Evolutionary conservation across 345 rosid species (phyloP).

Genomic region (Limnanthes douglasii): DNA sequence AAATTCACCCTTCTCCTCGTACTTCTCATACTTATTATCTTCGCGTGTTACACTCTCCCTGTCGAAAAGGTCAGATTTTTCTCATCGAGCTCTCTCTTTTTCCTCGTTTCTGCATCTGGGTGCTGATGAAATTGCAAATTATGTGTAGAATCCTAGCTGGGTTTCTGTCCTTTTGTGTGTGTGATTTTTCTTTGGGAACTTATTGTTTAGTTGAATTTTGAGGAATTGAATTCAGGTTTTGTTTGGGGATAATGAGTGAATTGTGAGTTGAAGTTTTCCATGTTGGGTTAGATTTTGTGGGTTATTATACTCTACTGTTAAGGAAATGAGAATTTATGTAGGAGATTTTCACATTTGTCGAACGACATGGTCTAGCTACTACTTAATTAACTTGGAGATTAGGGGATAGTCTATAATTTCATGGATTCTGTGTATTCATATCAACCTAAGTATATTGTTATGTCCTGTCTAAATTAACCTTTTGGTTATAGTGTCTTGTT

Average conservation of each 20-base stretch:
- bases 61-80: constrained; percentile 90
- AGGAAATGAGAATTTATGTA: no score
- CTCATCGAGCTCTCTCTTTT: not conserved
- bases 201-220: not conserved
- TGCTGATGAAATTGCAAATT: not conserved
- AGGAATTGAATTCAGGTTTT: constrained; percentile 2
- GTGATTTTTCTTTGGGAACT: no score
- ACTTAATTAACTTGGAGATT: no score
- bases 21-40: constrained; percentile 46
- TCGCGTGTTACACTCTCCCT: constrained; percentile 85
- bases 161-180: not conserved
- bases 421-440: not conserved
- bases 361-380: no score
- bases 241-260: constrained; percentile 2
- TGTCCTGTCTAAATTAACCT: no score
- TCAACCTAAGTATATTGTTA: no score
- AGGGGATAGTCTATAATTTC: no score
- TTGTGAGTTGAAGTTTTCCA: no score
- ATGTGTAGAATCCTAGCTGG: constrained; percentile 1
- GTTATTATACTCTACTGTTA: no score
- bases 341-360: no score
- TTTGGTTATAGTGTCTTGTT: no score
- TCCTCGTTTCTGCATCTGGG: not conserved
- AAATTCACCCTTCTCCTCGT: constrained; percentile 49
- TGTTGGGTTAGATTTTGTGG: no score